Conservation (phyloP, 1,284 basidiomycete genomes). For the Apiotrichum sp. region DNA sequence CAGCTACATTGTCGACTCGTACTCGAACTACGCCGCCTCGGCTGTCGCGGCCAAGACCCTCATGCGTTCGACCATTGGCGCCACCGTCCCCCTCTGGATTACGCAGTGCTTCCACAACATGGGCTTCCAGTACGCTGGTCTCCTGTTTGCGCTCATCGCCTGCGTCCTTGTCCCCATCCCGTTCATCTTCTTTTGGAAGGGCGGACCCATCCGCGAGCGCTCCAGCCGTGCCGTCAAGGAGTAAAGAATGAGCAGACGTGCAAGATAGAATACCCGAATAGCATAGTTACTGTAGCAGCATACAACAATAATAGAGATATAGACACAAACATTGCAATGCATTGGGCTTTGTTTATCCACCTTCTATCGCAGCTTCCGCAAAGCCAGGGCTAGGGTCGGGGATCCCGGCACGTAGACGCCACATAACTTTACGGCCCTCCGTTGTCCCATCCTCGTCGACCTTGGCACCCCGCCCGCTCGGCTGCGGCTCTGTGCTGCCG, state of each 20-base stretch:
- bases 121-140: constrained; percentile 33
- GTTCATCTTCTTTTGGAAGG: constrained; percentile 41
- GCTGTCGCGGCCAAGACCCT: constrained; percentile 52
- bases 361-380: too few relatives aligned
- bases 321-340: too few relatives aligned
- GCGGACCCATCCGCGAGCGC: constrained; percentile 22
- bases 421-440: too few relatives aligned
- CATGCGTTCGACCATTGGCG: constrained; percentile 48
- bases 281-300: too few relatives aligned
- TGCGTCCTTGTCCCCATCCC: constrained; percentile 31
- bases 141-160: constrained; percentile 34
- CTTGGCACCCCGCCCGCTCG: too few relatives aligned
- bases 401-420: too few relatives aligned
- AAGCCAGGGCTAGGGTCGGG: too few relatives aligned
- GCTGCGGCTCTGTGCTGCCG: too few relatives aligned
- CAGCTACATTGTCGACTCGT: constrained; percentile 38
- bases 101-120: constrained; percentile 19
- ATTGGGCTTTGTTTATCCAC: too few relatives aligned
- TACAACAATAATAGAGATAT: too few relatives aligned
- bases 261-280: too few relatives aligned
- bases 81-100: constrained; percentile 35
- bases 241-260: not conserved
- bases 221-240: constrained; percentile 21
- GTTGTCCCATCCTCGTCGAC: too few relatives aligned
- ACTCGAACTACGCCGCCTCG: constrained; percentile 36